These are phyloP conservation scores for Ceratocystiopsis minuta DNA, from an alignment of 2,329 filamentous ascomycete species.

Conservation along the genomic window DNA sequence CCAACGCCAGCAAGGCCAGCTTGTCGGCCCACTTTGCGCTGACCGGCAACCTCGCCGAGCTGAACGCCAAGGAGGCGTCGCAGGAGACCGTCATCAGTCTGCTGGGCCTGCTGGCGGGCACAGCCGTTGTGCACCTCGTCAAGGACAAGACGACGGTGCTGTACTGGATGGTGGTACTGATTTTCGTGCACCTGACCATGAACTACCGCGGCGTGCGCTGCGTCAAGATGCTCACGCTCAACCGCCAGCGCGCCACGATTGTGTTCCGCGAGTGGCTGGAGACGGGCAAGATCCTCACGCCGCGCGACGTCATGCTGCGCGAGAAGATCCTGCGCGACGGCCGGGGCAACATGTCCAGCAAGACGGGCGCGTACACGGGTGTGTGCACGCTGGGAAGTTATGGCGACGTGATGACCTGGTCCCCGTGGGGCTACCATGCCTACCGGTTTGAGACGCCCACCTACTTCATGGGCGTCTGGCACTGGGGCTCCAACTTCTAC, in stretches of 20 bases:
- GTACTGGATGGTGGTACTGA: constrained; percentile 49
- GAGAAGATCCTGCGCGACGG: constrained; percentile 48
- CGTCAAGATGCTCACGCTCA: constrained; percentile 70
- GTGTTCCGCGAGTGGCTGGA: constrained; percentile 45
- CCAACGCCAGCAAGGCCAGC: constrained; percentile 76
- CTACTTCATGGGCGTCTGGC: constrained; percentile 45
- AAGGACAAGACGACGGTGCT: constrained; percentile 56
- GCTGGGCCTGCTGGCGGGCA: constrained; percentile 71
- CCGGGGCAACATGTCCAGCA: constrained; percentile 23
- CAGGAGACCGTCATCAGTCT: constrained; percentile 90
- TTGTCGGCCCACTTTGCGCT: constrained; percentile 82
- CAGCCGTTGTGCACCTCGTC: constrained; percentile 59
- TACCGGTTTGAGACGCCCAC: constrained; percentile 23
- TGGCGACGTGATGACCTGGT: constrained; percentile 17
- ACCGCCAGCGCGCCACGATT: constrained; percentile 70
- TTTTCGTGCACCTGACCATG: constrained; percentile 60
- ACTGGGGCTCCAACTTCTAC: constrained; percentile 22
- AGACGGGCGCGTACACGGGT: constrained; percentile 17
- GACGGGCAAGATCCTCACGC: constrained; percentile 35
- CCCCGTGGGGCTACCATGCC: constrained; percentile 16
- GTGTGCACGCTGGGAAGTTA: constrained; percentile 22
- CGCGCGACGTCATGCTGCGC: constrained; percentile 43
- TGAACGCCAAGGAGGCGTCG: constrained; percentile 88
- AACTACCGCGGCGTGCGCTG: constrained; percentile 75
- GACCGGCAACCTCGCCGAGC: constrained; percentile 72